Base-by-base conservation (phyloP, 208 protist species). In the Crithidia expoeki region DNA sequence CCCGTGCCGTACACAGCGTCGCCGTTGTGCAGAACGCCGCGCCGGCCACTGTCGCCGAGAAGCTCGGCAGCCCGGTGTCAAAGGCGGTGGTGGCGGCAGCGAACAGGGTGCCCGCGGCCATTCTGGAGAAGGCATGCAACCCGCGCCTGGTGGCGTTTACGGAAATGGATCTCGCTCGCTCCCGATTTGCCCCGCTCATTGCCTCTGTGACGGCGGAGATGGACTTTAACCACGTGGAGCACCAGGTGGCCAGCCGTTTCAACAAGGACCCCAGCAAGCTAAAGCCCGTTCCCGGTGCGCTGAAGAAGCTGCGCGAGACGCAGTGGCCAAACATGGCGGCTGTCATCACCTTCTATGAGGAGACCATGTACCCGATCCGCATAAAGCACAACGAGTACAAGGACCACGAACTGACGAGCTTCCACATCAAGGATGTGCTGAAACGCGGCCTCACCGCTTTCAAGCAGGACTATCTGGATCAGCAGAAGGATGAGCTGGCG, bases 391-490 rank as follows among this genome's bases (percentile, higher is more conserved):
- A 74, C 74, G 80, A 85, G 69, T 90, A 81, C 80, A 83, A 85
- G 55, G 11, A 75, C 28, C 50, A 83, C 53, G 80, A 96, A 66
- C 84, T 96, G 49, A 84, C 81, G 11, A 85, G 52, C 53, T 96
- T 92, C 62, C 88, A 96, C 75, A 88, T 93, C 63, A 96, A 96
- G 74, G 91, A 96, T 81, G 82, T 92, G 50, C 79, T 96, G 61
- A 96, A 96, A 78, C 91, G 88, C 25, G 91, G 91, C 34, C 79
- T 94, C 21, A 81, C 86, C 33, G 88, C 88, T 52, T 96, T 94
- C 75, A 96, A 94, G 77, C 91, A 93, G 80, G 88, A 91, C n/a
- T 85, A 85, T 66, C 81, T 97, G 14, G 90, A 94, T 56, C 72
- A 89, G 68, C 85, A 92, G 73, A 94, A 92, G 79, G 68, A 46